These are phyloP conservation scores for Monosporascus cannonballus DNA, from an alignment of 2,329 filamentous ascomycete species.

Conservation along the genomic window DNA sequence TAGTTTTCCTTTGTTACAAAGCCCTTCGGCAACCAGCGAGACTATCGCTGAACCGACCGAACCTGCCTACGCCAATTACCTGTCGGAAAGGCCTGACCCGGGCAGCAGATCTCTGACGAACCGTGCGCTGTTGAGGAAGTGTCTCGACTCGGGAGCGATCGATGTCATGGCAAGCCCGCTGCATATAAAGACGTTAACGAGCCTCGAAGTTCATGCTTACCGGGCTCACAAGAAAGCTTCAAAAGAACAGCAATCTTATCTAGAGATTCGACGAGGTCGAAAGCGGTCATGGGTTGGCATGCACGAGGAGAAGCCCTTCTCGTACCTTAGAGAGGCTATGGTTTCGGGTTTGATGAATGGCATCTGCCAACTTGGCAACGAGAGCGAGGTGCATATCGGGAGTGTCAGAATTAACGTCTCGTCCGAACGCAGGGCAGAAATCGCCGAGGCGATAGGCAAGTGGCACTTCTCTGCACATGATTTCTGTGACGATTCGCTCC, in stretches of 20 bases:
- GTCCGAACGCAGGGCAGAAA: conserved; percentile 55
- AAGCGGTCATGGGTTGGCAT: conserved; percentile 92
- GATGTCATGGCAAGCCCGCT: conserved; percentile 82
- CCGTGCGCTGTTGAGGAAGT: conserved; percentile 54
- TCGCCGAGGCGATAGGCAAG: conserved; percentile 64
- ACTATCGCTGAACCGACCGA: conserved; percentile 17
- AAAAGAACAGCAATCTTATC: conserved; percentile 64
- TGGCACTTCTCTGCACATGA: conserved; percentile 91
- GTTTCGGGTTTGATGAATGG: conserved; percentile 85
- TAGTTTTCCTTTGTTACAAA: conserved; percentile 28
- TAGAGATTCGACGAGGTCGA: conserved; percentile 67
- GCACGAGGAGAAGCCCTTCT: conserved; percentile 77
- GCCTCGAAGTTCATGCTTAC: conserved; percentile 77
- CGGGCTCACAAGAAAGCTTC: conserved; percentile 71
- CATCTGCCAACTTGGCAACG: conserved; percentile 67
- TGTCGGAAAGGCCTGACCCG: conserved; percentile 14
- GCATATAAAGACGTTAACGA: conserved; percentile 64
- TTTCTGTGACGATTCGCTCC: conserved; percentile 83
- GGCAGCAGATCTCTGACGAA: conserved; percentile 32
- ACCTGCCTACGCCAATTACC: conserved; percentile 18
- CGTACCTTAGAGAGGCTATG: conserved; percentile 88
- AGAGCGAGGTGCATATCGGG: conserved; percentile 56
- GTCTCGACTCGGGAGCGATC: conserved; percentile 77
- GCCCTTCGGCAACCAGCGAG: conserved; percentile 24
- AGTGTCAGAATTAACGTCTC: conserved; percentile 63